phyloP scores from a whole-genome alignment of 2,329 filamentous ascomycete genomes.

The Ophiostoma quercus region DNA sequence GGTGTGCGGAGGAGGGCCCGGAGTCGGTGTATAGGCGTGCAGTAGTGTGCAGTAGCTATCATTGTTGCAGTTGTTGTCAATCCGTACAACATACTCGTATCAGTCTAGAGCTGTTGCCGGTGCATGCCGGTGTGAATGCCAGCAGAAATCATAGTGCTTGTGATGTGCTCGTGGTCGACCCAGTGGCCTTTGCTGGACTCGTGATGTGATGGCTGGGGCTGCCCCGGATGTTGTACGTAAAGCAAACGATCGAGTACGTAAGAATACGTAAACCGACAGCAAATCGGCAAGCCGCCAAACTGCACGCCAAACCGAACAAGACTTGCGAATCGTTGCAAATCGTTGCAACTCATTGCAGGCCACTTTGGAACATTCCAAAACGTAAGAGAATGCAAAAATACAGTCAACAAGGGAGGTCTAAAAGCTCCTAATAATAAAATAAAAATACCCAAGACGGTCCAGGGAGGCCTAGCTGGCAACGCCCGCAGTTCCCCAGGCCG shows the following conservation, averaged over 20 bases:
- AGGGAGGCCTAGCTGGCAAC: slow-evolving; percentile 14
- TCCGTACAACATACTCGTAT: not conserved
- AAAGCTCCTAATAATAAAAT: not conserved
- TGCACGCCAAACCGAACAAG: slow-evolving; percentile 9
- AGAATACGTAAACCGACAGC: slow-evolving; percentile 20
- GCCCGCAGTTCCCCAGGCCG: slow-evolving; percentile 22
- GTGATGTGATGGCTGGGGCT: slow-evolving; percentile 25
- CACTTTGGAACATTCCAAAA: slow-evolving; percentile 1
- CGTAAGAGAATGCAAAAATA: slow-evolving; percentile 9
- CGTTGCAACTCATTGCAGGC: not conserved
- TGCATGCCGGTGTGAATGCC: not conserved
- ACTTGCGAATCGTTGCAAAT: slow-evolving; percentile 9
- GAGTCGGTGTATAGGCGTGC: not conserved
- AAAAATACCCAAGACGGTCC: not conserved
- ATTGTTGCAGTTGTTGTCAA: not conserved
- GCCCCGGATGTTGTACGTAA: slow-evolving; percentile 24
- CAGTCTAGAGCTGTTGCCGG: not conserved
- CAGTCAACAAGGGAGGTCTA: not conserved
- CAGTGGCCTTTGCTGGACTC: slow-evolving; percentile 15
- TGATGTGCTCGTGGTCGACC: not conserved
- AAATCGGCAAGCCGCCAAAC: not conserved
- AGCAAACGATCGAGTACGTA: slow-evolving; percentile 16
- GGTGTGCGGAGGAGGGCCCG: not conserved
- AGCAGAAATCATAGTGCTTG: not conserved
- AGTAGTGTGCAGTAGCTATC: not conserved